Percentiles rank a stretch among this genome's conserved stretches.
phyloP scores from a whole-genome alignment of 768 basidiomycete species.

The Galerina sulciceps region DNA sequence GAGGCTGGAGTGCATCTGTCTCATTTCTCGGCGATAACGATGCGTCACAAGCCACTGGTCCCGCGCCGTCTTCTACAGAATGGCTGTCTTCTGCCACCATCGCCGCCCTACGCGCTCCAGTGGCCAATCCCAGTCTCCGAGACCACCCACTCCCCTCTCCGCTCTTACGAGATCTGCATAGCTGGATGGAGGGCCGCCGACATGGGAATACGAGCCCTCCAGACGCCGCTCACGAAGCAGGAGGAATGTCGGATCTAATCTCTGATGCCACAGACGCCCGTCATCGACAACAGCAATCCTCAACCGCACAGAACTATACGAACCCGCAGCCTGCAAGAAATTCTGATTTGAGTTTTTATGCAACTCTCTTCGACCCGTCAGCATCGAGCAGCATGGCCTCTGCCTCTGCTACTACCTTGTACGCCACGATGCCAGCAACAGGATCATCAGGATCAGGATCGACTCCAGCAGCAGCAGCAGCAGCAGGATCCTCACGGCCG shows the following conservation, averaged over 20 bases:
- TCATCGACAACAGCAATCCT: background rate
- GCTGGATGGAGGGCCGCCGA: constrained; percentile 23
- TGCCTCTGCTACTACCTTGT: background rate
- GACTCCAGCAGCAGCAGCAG: background rate
- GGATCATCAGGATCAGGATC: background rate
- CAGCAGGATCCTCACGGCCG: background rate
- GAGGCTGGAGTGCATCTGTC: background rate
- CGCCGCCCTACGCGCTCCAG: too few species aligned
- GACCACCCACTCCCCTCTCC: constrained; percentile 28
- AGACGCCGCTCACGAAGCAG: too few species aligned
- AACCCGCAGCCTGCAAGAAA: background rate
- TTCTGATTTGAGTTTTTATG: background rate
- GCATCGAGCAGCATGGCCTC: background rate
- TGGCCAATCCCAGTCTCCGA: constrained; percentile 9
- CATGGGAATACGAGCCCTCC: background rate
- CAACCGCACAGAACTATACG: background rate
- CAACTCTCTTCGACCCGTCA: too few species aligned
- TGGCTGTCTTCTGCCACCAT: too few species aligned
- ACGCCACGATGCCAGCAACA: background rate
- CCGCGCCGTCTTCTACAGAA: background rate
- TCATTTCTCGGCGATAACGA: constrained; percentile 7
- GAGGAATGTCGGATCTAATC: too few species aligned
- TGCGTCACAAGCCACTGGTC: background rate
- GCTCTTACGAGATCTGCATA: constrained; percentile 24
- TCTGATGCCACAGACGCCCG: too few species aligned